Conservation (phyloP, 371 early-diverging fungal genomes). For the Thermomucor indicae-seudaticae region DNA sequence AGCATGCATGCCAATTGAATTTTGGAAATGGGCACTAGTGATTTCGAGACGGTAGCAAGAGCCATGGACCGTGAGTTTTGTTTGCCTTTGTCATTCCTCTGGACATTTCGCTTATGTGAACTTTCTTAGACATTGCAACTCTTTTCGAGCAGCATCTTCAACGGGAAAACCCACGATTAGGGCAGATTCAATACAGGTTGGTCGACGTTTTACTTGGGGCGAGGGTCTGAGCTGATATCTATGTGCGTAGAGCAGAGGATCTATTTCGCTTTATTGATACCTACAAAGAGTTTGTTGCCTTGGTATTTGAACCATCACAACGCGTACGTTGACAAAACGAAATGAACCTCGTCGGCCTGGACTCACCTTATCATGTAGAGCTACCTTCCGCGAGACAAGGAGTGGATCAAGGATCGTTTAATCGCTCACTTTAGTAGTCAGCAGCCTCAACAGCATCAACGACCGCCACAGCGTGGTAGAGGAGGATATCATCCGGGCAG, state of each 20-base stretch:
- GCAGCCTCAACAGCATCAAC: background rate
- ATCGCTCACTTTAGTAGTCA: constrained; percentile 36
- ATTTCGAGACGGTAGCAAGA: constrained; percentile 1
- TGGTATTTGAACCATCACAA: constrained; percentile 28
- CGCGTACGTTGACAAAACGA: background rate
- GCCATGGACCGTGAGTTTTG: constrained; percentile 9
- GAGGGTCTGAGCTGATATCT: background rate
- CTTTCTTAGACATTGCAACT: constrained; percentile 30
- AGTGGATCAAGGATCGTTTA: constrained; percentile 45
- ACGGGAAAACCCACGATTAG: constrained; percentile 34
- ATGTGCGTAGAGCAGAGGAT: constrained; percentile 32
- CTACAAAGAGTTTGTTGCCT: constrained; percentile 44
- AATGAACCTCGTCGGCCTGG: background rate
- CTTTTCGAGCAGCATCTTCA: constrained; percentile 36
- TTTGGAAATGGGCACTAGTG: background rate
- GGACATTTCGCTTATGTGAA: background rate
- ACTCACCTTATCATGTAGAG: constrained; percentile 8
- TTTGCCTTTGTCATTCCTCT: background rate
- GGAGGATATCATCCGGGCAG: background rate
- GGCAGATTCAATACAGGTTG: constrained; percentile 44
- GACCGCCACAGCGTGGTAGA: background rate
- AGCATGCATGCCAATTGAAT: background rate
- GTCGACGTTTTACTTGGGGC: background rate
- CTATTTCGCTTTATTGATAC: constrained; percentile 40
- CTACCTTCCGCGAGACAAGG: constrained; percentile 40